A percentile compares a stretch with the other conserved stretches of the same genome.
Conservation (phyloP, 768 basidiomycete genomes). For the Kwoniella bestiolae region DNA sequence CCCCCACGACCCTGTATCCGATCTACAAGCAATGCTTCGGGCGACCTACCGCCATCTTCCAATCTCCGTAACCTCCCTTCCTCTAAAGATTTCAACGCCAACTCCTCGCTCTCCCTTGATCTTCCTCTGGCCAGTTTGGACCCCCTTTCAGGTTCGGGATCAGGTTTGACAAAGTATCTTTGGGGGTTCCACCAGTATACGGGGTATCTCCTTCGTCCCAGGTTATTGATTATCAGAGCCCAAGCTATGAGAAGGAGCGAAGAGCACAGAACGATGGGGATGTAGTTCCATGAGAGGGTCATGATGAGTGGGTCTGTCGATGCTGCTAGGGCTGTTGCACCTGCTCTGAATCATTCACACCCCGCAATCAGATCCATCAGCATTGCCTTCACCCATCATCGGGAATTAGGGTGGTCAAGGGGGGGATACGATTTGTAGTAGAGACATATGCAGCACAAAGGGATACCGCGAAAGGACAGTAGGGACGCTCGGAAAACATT, state of each 20-base stretch:
- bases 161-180: slow-evolving; percentile 14
- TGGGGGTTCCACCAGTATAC: slow-evolving; percentile 40
- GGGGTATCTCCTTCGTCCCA: slow-evolving; percentile 46
- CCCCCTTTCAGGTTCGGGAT: neutral
- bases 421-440: neutral
- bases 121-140: neutral
- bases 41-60: slow-evolving; percentile 14
- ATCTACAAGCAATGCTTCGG: neutral
- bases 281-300: slow-evolving; percentile 36
- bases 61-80: slow-evolving; percentile 7
- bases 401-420: neutral
- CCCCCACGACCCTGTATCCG: slow-evolving; percentile 8
- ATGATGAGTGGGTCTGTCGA: slow-evolving; percentile 26
- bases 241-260: slow-evolving; percentile 39
- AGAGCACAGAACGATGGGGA: slow-evolving; percentile 34
- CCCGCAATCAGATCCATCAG: too few species aligned
- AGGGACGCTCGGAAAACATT: neutral
- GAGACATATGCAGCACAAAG: neutral
- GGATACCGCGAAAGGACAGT: neutral
- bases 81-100: slow-evolving; percentile 12
- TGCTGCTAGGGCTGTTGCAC: slow-evolving; percentile 42
- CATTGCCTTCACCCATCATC: too few species aligned
- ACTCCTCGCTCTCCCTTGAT: slow-evolving; percentile 7
- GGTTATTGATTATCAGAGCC: slow-evolving; percentile 50
- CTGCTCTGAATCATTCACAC: slow-evolving; percentile 24